Evolutionary conservation across 805 yeast species (phyloP), one percentile per base, ranked within the genome.

Genomic region (Wickerhamiella parazyma): DNA sequence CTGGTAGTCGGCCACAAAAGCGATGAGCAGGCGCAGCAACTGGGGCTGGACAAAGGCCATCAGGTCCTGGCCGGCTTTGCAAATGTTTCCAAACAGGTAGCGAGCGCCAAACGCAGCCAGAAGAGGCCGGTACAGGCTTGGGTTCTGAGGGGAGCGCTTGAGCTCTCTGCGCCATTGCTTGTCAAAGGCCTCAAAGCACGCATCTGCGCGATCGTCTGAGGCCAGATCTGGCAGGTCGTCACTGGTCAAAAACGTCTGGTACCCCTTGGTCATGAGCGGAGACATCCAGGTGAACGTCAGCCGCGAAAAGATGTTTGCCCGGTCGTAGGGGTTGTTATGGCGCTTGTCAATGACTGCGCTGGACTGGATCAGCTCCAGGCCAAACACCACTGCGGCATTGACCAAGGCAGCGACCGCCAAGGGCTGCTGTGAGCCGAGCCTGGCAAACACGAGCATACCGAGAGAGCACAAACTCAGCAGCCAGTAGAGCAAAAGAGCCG

Each of bases 261-360:
- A 80, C 12, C 97, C 97, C 42, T 73, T 73, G 51, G 65, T 72
- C 78, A 91, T 84, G 54, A 91, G 65, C 1, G 72, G 76, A 17
- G 85, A 76, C 94, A 91, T 84, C 97, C 98, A 91, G 21, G 77
- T 65, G 59, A 91, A 89, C 0, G 94, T 78, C 41, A 89, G 65
- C 42, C 73, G 67, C 2, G 94, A 79, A 49, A 89, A 74, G 12
- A 86, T 64, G 57, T 87, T 78, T 10, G 85, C 82, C 44, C 58
- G 59, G 33, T 75, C 78, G 34, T 66, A 62, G 1, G 78, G 80
- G 36, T 58, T 56, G 35, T 49, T 51, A 41, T 58, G 57, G 34
- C 46, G 45, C 49, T 66, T 62, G 47, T 52, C 52, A 8, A 57
- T 55, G 11, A 57, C 40, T n/a, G 45, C 46, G 17, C 69, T 65